Conservation (phyloP, 1,284 basidiomycete species). For the Megacollybia platyphylla region DNA sequence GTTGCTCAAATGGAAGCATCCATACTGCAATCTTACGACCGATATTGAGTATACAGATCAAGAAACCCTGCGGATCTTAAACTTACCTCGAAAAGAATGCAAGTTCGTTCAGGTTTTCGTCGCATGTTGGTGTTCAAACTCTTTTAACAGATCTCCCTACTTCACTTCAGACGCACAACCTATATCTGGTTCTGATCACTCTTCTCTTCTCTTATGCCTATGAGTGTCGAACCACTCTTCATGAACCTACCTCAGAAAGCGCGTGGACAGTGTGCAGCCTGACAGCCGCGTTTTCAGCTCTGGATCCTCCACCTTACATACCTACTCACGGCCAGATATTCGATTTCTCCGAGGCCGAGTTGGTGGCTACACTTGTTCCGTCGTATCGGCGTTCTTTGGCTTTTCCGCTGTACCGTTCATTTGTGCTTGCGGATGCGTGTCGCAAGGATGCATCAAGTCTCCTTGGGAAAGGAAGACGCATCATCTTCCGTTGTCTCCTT, state of each 20-base stretch:
- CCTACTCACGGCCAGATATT: conserved; percentile 11
- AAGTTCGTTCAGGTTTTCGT: conserved; percentile 14
- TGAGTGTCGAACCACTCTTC: conserved; percentile 61
- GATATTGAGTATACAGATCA: conserved; percentile 49
- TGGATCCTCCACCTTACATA: conserved; percentile 52
- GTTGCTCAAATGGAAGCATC: conserved; percentile 49
- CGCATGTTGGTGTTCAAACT: conserved; percentile 3
- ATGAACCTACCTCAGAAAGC: conserved; percentile 70
- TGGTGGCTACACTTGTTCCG: conserved; percentile 35
- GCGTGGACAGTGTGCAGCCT: conserved; percentile 68
- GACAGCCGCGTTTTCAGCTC: conserved; percentile 62
- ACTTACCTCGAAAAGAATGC: conserved; percentile 71
- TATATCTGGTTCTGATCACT: conserved; percentile 57
- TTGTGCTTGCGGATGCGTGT: conserved; percentile 55
- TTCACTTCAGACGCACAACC: conserved; percentile 34
- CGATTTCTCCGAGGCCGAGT: conserved; percentile 29
- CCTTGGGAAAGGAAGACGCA: conserved; percentile 45
- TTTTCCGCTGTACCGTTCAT: conserved; percentile 70
- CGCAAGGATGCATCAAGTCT: conserved; percentile 46
- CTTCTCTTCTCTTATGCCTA: conserved; percentile 68
- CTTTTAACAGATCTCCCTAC: conserved; percentile 42
- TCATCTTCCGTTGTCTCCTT: conserved; percentile 48
- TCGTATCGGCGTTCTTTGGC: conserved; percentile 62
- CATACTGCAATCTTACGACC: conserved; percentile 21
- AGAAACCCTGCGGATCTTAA: conserved; percentile 56